Base-by-base conservation (phyloP, 139 green algal genomes). In the Chlamydomonas sphaeroides region DNA sequence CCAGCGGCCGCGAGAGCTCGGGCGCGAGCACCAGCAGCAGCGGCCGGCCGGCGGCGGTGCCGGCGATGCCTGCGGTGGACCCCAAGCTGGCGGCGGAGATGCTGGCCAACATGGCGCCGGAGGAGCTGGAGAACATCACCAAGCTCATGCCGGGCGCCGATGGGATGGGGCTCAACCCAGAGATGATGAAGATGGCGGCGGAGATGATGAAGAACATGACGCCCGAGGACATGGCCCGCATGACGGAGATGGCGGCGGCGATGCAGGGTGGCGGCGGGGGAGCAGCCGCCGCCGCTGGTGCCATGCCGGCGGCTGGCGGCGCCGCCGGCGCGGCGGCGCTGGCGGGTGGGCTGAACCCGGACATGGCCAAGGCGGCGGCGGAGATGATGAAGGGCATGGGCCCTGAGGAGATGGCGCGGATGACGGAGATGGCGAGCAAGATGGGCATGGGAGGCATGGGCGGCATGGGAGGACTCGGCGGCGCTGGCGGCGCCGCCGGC, bases 161-260 rank as follows among this genome's bases (percentile, higher is more conserved):
- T 2, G 33, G 33, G 48, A 41, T 84, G 49, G 5, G 42, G 35
- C 36, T 84, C 26, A 84, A 65, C 14, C 77, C 77, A 0, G 77
- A 84, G 35, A 84, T 84, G 77, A 39, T 42, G 3, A 68, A 75
- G 33, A 83, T 83, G 76, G 76, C 63, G 3, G 62, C 76, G 17
- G 76, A 83, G 15, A 86, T 86, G 77, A 84, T 84, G 77, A 84
- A 84, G 65, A 67, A 84, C 65, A 84, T 84, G 77, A 66, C 8
- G 26, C 65, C 65, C 0, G 65, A 84, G 65, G 77, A 85, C 67
- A 62, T 85, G 14, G 53, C 65, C 4, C 48, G 25, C 15, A 79
- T 85, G 79, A 53, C 77, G 38, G 42, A 71, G n/a, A 86, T 75
- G 67, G 67, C 67, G 28, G 30, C 35, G 33, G 67, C 59, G 49